Conservation (phyloP, 176 grass and related monocot species). For the Sorghum bicolor region Sorghum_bicolor_NCBIv3 NC_012870.2:65506501-65507000, state of each 20-base stretch:
- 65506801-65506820: background rate
- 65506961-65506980: background rate
- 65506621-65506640: constrained; percentile 51
- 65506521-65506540: background rate
- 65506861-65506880: background rate
- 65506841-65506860: background rate
- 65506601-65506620: constrained; percentile 35
- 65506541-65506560: constrained; percentile 18
- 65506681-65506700: constrained; percentile 63
- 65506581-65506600: constrained; percentile 51
- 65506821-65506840: background rate
- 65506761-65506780: constrained; percentile 3
- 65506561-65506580: constrained; percentile 47
- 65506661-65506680: constrained; percentile 40
- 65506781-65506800: background rate
- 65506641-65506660: constrained; percentile 50
- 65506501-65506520: background rate
- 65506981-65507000: background rate
- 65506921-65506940: background rate
- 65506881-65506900: background rate
- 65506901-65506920: background rate
- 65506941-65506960: background rate
- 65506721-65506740: background rate
- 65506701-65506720: background rate
- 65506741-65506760: background rate